These are phyloP conservation scores for Yamadazyma oceani DNA, from an alignment of 1,139 yeast species.

Conservation along the genomic window DNA sequence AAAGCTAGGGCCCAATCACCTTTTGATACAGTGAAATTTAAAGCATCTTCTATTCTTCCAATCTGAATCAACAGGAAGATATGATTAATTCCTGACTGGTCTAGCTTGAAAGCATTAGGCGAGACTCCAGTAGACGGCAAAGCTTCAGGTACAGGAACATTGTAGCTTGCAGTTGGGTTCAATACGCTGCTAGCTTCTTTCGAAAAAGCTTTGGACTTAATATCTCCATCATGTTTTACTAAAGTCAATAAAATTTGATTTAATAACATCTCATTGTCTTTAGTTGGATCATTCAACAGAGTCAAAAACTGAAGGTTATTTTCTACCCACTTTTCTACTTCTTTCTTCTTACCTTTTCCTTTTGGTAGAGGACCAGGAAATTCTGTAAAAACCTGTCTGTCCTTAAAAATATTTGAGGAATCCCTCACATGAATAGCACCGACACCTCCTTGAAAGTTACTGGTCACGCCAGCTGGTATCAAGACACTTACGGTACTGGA, in stretches of 20 bases:
- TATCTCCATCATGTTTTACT: conserved; percentile 32
- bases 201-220: conserved; percentile 24
- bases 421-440: conserved; percentile 19
- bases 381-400: conserved; percentile 19
- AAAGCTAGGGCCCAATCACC: conserved; percentile 81
- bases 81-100: conserved; percentile 34
- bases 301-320: conserved; percentile 9
- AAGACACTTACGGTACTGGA: conserved; percentile 31
- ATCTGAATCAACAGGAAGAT: conserved; percentile 46
- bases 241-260: conserved; percentile 30
- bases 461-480: conserved; percentile 23
- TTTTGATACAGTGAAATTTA: conserved; percentile 58
- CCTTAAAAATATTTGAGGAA: conserved; percentile 20
- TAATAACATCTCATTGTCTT: conserved; percentile 28
- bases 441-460: conserved; percentile 12
- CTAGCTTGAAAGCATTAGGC: conserved; percentile 37
- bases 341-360: conserved; percentile 58
- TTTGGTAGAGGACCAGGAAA: conserved; percentile 70
- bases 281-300: conserved; percentile 8
- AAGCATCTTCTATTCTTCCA: conserved; percentile 70
- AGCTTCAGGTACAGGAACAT: conserved; percentile 14
- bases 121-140: conserved; percentile 21
- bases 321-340: conserved; percentile 61
- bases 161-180: conserved; percentile 37
- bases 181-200: conserved; percentile 29